Evolutionary conservation across 2,329 filamentous ascomycete species (phyloP), one percentile per base, ranked within the genome.

Genomic region (Monascus ruber): DNA sequence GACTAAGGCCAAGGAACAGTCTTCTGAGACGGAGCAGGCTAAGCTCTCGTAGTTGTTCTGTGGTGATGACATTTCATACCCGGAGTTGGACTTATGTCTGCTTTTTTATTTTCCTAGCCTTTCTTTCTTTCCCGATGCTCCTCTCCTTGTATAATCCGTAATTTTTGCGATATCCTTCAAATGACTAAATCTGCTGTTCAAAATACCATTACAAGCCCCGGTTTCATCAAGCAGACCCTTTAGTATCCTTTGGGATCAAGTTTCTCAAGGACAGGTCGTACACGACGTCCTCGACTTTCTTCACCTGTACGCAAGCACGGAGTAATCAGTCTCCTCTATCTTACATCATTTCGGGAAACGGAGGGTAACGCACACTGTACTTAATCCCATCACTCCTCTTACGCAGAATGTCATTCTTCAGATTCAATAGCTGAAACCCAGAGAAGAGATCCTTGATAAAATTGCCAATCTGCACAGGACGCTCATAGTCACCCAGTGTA

Each of bases 251-350:
- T 34, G 81, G 77, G 36, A 93, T 72, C 55, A 96, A 62, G 37
- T 91, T 89, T 42, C 91, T 76, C 56, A 98, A 67, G 24, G 85
- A 89, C 41, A 98, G 68, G 60, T 98, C 91, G 57, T 98, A 98
- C 37, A 96, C 89, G 8, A 98, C 87, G 58, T 96, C 91, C 70
- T 98, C 91, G 8, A 95, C 86, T 61, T 94, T 89, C 73, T 96
- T 98, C 55, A 98, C 86, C 70, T 73, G 38, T 36, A 48, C 32
- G 17, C 10, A 9, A 11, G 34, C 24, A 8, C 40, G 31, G 5
- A 39, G 37, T 34, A 26, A 37, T 35, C 5, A 40, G 37, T 41
- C 36, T 11, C 6, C 39, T 37, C 31, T 26, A 36, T 27, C 33
- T 31, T 38, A 42, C 29, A 29, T 31, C 8, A 6, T 6, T 17